A percentile compares a stretch with the other conserved stretches of the same genome.
These are phyloP conservation scores for Raphanus raphanistrum DNA, from an alignment of 345 rosid species.

Conservation along the genomic window DNA sequence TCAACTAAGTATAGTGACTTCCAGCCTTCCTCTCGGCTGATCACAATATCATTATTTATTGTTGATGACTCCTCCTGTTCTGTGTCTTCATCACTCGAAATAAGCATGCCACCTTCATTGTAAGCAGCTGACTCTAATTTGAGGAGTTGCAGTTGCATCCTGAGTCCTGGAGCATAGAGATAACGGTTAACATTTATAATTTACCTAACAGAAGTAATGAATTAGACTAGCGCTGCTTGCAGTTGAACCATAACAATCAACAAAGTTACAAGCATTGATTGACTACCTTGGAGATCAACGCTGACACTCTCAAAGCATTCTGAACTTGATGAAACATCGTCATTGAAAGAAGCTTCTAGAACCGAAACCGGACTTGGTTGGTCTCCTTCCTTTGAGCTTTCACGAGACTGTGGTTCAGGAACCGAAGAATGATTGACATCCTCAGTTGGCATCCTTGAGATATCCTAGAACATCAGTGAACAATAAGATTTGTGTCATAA, in stretches of 20 bases:
- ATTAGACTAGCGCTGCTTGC: not conserved
- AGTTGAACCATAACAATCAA: not conserved
- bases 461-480: slow-evolving; percentile 52
- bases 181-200: not conserved
- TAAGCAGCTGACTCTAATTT: slow-evolving; percentile 73
- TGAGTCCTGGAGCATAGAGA: slow-evolving; percentile 57
- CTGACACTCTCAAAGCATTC: slow-evolving; percentile 93
- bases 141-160: slow-evolving; percentile 90
- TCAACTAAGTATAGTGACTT: slow-evolving; percentile 54
- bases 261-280: not conserved
- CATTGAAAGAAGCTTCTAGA: slow-evolving; percentile 81
- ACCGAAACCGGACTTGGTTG: slow-evolving; percentile 97
- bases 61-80: slow-evolving; percentile 39
- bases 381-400: slow-evolving; percentile 70
- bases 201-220: not conserved
- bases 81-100: slow-evolving; percentile 71
- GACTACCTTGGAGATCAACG: slow-evolving; percentile 87
- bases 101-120: slow-evolving; percentile 57
- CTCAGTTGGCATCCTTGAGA: slow-evolving; percentile 41
- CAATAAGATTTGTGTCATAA: not conserved
- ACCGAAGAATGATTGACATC: slow-evolving; percentile 43
- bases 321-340: slow-evolving; percentile 75
- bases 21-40: slow-evolving; percentile 41
- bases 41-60: slow-evolving; percentile 38
- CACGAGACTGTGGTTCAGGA: slow-evolving; percentile 53